Evolutionary conservation across 805 yeast species (phyloP), one percentile per base, ranked within the genome.

Genomic region (Barnettozyma wickerhamii): DNA sequence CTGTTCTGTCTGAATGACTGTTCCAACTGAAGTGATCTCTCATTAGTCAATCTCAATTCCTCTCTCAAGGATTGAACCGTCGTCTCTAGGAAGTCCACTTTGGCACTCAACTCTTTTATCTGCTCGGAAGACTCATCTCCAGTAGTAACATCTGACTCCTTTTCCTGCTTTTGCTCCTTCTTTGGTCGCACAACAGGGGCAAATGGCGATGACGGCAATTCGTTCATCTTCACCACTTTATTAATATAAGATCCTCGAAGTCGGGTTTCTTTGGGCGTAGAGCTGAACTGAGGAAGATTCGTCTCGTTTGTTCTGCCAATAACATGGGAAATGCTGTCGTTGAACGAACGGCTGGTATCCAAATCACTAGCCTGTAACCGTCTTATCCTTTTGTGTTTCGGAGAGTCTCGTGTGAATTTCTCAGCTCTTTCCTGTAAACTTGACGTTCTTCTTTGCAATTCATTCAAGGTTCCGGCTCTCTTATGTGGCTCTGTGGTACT

Each of bases 121-220:
- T 42, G 34, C 13, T 33, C 31, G 5, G 12, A 18, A 6, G 38
- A 32, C n/a, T 30, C 18, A 23, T 33, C 40, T 10, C 26, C 18
- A 10, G 5, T 12, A 10, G 26, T 10, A 28, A 10, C 10, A 5
- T 30, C 15, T 15, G 28, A 7, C 15, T 29, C 17, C 4, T 9
- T n/a, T 15, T 24, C 20, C 7, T 4, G 5, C 4, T 23, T 15
- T 19, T 17, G n/a, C n/a, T n/a, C 20, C 10, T 28, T 27, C 3
- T n/a, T n/a, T 26, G 12, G 27, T 12, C 7, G 10, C 12, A 12
- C n/a, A 10, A 34, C 3, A 3, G 40, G 37, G 2, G 28, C 24
- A 21, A 37, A 38, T 12, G 56, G 56, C 2, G 56, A 52, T 4
- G 56, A 52, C 18, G 54, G 56, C 2, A 52, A 33, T 21, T 50